Percentiles rank a stretch among this genome's conserved stretches.
phyloP scores from a whole-genome alignment of 371 early-diverging fungal genomes.

The Syncephalastrum sp. region DNA sequence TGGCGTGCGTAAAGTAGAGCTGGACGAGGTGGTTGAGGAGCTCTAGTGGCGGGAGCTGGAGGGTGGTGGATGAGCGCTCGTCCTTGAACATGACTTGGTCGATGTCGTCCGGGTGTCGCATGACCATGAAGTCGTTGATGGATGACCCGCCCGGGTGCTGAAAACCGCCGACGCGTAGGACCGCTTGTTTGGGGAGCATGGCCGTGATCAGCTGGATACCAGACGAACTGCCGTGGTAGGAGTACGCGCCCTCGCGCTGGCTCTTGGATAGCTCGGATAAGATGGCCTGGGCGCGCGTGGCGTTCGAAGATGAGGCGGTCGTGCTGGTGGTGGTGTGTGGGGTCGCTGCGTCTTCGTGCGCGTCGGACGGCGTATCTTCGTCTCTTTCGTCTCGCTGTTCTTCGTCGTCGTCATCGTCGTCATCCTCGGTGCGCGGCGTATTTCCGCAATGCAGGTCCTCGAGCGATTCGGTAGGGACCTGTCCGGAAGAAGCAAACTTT shows the following conservation, averaged over 20 bases:
- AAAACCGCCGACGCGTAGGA: too few relatives aligned
- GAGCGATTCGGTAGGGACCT: slow-evolving; percentile 17
- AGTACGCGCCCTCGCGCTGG: background rate
- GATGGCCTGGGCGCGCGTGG: too few relatives aligned
- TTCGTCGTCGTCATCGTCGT: background rate
- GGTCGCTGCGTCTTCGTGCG: slow-evolving; percentile 1
- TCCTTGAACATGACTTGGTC: slow-evolving; percentile 27
- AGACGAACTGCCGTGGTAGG: slow-evolving; percentile 41
- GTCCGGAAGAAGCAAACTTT: slow-evolving; percentile 32
- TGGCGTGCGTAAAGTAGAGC: slow-evolving; percentile 4
- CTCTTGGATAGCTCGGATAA: background rate
- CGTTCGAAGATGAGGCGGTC: background rate
- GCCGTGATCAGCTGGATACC: slow-evolving; percentile 30
- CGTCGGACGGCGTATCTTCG: background rate
- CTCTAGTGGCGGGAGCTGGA: too few relatives aligned
- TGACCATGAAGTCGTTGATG: too few relatives aligned
- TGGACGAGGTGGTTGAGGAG: too few relatives aligned
- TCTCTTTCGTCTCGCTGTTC: background rate
- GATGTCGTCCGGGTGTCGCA: slow-evolving; percentile 11
- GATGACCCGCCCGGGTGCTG: too few relatives aligned
- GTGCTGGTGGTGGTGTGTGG: slow-evolving; percentile 1
- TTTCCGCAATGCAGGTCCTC: slow-evolving; percentile 1
- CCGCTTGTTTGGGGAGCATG: too few relatives aligned
- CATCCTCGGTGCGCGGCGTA: background rate
- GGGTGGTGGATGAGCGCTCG: background rate